phyloP scores from a whole-genome alignment of 1,284 basidiomycete species.

The Fomitopsis betulina region DNA sequence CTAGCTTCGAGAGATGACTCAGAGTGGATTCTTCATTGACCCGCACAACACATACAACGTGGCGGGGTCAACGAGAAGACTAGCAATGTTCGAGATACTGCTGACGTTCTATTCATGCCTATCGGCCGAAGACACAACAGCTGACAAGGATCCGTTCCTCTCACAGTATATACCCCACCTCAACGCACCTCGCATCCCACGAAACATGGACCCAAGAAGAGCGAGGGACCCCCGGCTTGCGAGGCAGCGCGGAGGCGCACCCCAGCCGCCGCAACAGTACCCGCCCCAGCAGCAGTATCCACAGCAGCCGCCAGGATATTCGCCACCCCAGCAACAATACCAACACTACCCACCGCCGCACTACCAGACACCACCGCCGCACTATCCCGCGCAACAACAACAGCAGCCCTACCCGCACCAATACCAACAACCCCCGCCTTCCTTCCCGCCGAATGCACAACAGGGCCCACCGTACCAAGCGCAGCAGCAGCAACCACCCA shows the following conservation, averaged over 20 bases:
- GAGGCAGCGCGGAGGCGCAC: slow-evolving; percentile 34
- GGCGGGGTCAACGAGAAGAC: slow-evolving; percentile 73
- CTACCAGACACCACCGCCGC: not conserved
- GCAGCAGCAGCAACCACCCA: not conserved
- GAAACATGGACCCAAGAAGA: slow-evolving; percentile 70
- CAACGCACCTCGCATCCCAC: not conserved
- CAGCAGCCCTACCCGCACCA: slow-evolving; percentile 2
- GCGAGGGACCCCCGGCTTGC: slow-evolving; percentile 74
- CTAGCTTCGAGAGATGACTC: slow-evolving; percentile 57
- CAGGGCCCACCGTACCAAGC: not conserved
- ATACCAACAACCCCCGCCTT: slow-evolving; percentile 2
- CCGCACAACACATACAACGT: slow-evolving; percentile 30
- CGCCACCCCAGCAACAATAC: slow-evolving; percentile 1
- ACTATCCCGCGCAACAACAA: not conserved
- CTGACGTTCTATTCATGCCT: slow-evolving; percentile 43
- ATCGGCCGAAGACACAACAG: not conserved
- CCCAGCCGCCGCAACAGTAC: not conserved
- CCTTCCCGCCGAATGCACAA: slow-evolving; percentile 9
- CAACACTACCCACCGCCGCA: slow-evolving; percentile 1
- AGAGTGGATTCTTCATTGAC: slow-evolving; percentile 84
- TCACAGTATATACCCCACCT: not conserved
- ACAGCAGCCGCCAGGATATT: not conserved
- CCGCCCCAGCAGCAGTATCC: not conserved
- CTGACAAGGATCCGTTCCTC: not conserved
- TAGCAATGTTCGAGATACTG: slow-evolving; percentile 83